Evolutionary conservation across 208 protist genomes (phyloP).

Genomic region (Angomonas desouzai): DNA sequence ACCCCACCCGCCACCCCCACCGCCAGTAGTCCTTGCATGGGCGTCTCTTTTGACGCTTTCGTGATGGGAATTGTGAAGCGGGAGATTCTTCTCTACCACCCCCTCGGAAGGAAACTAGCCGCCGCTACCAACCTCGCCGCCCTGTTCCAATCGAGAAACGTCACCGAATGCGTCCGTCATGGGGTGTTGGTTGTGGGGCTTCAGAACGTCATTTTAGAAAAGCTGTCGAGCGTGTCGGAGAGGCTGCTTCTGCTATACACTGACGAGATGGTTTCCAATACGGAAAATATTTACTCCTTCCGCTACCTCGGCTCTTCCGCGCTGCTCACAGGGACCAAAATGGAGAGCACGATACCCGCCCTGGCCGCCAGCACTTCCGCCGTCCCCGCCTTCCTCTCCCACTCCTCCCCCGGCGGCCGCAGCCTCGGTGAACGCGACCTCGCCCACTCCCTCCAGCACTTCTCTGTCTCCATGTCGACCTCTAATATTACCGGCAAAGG

Average conservation of each 20-base stretch:
- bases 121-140: conserved; percentile 73
- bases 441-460: conserved; percentile 16
- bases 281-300: conserved; percentile 82
- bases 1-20: conserved; percentile 11
- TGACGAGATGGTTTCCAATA: conserved; percentile 56
- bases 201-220: conserved; percentile 54
- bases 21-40: conserved; percentile 12
- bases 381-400: neutral
- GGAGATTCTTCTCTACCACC: conserved; percentile 81
- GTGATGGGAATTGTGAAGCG: conserved; percentile 69
- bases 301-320: conserved; percentile 66
- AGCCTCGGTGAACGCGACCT: conserved; percentile 14
- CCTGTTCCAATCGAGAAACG: conserved; percentile 71
- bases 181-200: conserved; percentile 77
- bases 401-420: conserved; percentile 11
- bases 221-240: conserved; percentile 49
- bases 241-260: conserved; percentile 66
- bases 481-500: conserved; percentile 9
- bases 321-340: conserved; percentile 30
- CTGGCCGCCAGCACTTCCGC: conserved; percentile 6
- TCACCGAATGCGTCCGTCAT: conserved; percentile 72
- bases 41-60: conserved; percentile 84
- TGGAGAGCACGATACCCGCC: conserved; percentile 26
- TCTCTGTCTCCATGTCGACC: conserved; percentile 20
- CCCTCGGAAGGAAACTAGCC: conserved; percentile 72